Evolutionary conservation across 306 rosid species (phyloP).

Genomic region (Biancaea sappan): DNA sequence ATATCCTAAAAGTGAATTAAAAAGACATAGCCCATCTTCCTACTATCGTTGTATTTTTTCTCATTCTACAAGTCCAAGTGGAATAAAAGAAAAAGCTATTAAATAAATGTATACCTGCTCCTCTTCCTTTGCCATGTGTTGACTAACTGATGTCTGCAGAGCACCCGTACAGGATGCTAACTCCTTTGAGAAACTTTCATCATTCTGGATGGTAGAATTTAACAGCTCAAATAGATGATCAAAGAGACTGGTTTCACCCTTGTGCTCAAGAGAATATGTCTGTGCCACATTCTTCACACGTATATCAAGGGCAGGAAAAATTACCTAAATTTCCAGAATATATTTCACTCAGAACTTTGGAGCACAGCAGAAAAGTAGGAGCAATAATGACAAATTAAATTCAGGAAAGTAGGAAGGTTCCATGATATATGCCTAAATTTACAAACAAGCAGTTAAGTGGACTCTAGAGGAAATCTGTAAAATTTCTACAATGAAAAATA

Average conservation of each 20-base stretch:
- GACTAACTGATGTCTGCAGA: conserved; percentile 86
- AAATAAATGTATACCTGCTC: conserved; percentile 75
- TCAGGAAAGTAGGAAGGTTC: not conserved
- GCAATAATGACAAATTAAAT: conserved; percentile 19
- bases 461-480: conserved; percentile 27
- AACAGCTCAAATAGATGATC: conserved; percentile 84
- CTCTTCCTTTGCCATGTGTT: conserved; percentile 99
- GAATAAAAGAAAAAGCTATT: conserved; percentile 26
- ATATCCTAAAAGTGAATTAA: no score
- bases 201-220: conserved; percentile 58
- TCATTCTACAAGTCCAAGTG: not conserved
- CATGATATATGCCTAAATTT: conserved; percentile 9
- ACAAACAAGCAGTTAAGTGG: not conserved
- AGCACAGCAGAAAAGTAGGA: conserved; percentile 25
- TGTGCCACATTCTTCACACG: conserved; percentile 99
- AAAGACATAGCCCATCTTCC: not conserved
- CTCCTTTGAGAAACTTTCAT: conserved; percentile 86
- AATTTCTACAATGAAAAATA: conserved; percentile 4
- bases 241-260: conserved; percentile 90
- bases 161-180: conserved; percentile 96
- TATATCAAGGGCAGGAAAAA: conserved; percentile 94
- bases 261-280: conserved; percentile 98
- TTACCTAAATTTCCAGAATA: conserved; percentile 66
- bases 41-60: conserved; percentile 15
- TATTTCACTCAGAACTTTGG: conserved; percentile 33